Base-by-base conservation (phyloP, 129 eudicot genomes). In the Arctium lappa region DNA sequence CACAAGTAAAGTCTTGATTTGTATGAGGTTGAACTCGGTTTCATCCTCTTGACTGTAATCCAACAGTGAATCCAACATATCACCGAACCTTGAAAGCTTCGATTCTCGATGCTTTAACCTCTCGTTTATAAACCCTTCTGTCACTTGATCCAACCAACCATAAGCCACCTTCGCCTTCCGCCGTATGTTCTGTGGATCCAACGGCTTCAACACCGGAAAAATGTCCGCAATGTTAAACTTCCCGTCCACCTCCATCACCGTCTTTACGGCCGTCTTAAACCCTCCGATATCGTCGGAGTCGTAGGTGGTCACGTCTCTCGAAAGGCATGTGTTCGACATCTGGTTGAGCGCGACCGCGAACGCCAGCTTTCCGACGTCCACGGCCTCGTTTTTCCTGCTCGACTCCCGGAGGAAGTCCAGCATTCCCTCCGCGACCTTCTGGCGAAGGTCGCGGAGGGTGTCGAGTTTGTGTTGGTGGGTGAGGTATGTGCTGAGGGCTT, bases 131-230 rank as follows among this genome's bases (percentile, higher is more conserved):
- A 84, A 74, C 6, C 78, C 78, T 15, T 71, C 37, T 0, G 79
- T 56, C 36, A 83, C 34, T 16, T 12, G 77, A 13, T 81, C 88
- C 18, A 89, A 68, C 71, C 87, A 65, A 48, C 77, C 84, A 71
- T 86, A 89, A 5, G 84, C 82, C 5, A 34, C 83, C 77, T 60
- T 89, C 1, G 89, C 85, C 37, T 46, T 77, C 38, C 81, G 62
- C 83, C 91, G 83, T 50, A 91, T 79, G 8, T 92, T 90, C 65
- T 89, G 95, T 1, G 82, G 88, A 33, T 91, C 95, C 31, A 89
- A 77, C 31, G 74, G 69, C 66, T 74, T 91, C 60, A 91, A 33
- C 50, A 83, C 48, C 7, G 90, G 88, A 76, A 89, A 87, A 33
- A 74, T 85, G 78, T 91, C 95, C 2, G 87, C 84, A 0, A 86